A percentile compares a stretch with the other conserved stretches of the same genome.
These are phyloP conservation scores for Poa annua DNA, from an alignment of 176 grass and related monocot genomes.

Conservation along the genomic window DNA sequence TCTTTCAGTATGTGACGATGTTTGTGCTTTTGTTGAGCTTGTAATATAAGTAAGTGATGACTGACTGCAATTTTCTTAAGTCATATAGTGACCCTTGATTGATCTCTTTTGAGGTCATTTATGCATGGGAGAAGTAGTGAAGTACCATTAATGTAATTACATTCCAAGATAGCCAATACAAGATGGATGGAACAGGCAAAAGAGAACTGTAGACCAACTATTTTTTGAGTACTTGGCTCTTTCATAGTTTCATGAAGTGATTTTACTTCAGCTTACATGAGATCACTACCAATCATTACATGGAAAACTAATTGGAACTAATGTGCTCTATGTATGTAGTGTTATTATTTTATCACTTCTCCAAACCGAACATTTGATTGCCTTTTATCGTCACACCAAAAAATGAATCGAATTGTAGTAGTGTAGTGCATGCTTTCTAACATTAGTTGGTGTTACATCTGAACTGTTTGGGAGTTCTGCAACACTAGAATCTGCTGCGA, in stretches of 20 bases:
- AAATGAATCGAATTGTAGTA: slow-evolving; percentile 49
- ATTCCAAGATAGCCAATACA: slow-evolving; percentile 27
- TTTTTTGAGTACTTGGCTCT: slow-evolving; percentile 16
- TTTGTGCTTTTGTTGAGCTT: slow-evolving; percentile 23
- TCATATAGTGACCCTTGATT: background rate
- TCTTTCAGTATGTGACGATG: background rate
- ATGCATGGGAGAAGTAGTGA: background rate
- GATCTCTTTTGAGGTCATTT: slow-evolving; percentile 39
- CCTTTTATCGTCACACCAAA: slow-evolving; percentile 41
- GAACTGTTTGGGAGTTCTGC: slow-evolving; percentile 44
- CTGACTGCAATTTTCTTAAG: background rate
- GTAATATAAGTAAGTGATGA: slow-evolving; percentile 37
- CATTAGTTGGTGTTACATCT: slow-evolving; percentile 61
- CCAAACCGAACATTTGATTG: slow-evolving; percentile 24
- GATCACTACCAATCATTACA: slow-evolving; percentile 27
- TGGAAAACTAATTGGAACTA: slow-evolving; percentile 28
- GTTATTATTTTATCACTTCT: slow-evolving; percentile 35
- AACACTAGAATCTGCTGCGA: slow-evolving; percentile 38
- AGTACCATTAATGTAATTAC: slow-evolving; percentile 13
- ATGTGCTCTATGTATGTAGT: slow-evolving; percentile 28
- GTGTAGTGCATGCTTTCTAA: slow-evolving; percentile 44
- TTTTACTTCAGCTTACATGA: slow-evolving; percentile 7
- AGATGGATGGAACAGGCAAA: slow-evolving; percentile 27
- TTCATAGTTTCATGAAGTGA: background rate
- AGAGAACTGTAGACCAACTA: background rate